Evolutionary conservation across 2,329 filamentous ascomycete species (phyloP).

Genomic region (Pseudocercospora pini-densiflorae): DNA sequence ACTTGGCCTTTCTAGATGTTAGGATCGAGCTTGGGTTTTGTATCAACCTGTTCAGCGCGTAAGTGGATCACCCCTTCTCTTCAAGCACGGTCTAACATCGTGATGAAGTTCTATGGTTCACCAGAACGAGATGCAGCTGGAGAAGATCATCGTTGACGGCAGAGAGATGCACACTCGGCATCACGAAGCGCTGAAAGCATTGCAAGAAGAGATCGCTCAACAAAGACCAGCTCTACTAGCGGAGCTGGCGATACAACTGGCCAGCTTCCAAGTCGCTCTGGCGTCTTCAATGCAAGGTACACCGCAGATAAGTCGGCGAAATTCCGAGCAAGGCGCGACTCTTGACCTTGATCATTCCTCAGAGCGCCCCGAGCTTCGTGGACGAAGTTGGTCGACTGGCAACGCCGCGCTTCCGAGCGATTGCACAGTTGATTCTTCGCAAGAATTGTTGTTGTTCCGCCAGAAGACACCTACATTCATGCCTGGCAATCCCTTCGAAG

Average conservation of each 20-base stretch:
- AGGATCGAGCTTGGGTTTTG: neutral
- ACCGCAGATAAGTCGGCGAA: neutral
- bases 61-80: neutral
- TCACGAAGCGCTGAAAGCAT: neutral
- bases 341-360: neutral
- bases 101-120: neutral
- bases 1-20: neutral
- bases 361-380: neutral
- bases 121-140: neutral
- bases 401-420: neutral
- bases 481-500: neutral
- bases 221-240: neutral
- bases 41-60: neutral
- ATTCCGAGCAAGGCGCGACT: neutral
- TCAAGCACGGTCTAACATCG: neutral
- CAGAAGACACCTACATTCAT: neutral
- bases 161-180: neutral
- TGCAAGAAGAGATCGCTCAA: neutral
- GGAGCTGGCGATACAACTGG: neutral
- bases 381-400: neutral
- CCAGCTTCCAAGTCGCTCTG: neutral
- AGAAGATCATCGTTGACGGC: neutral
- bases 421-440: neutral
- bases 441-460: neutral
- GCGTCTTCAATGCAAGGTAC: neutral